phyloP scores from a whole-genome alignment of 805 yeast genomes.

The Schwanniomyces sp. region DNA sequence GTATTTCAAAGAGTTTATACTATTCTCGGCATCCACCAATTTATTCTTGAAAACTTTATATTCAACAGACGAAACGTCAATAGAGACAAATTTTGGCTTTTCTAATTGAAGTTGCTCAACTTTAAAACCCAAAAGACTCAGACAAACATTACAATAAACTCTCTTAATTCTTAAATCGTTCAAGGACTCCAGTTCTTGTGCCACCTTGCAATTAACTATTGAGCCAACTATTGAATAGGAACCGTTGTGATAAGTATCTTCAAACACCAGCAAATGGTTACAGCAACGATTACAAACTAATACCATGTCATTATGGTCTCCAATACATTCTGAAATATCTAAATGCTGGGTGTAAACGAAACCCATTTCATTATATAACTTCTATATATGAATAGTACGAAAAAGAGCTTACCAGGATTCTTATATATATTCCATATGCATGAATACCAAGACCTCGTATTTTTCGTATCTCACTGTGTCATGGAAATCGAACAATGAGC shows the following conservation, averaged over 20 bases:
- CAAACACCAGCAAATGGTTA: constrained; percentile 6
- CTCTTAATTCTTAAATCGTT: constrained; percentile 5
- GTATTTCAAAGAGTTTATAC: constrained; percentile 1
- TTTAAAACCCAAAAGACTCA: constrained; percentile 12
- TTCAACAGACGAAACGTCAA: constrained; percentile 5
- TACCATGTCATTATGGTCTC: neutral
- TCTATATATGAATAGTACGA: neutral
- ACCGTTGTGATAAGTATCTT: neutral
- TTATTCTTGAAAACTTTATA: constrained; percentile 9
- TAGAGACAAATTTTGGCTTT: constrained; percentile 3
- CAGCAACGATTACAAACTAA: constrained; percentile 9
- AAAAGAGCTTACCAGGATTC: neutral
- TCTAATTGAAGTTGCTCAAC: constrained; percentile 5
- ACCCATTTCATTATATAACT: neutral
- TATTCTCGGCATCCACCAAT: constrained; percentile 9
- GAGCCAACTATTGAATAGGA: neutral
- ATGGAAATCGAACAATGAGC: neutral
- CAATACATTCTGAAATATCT: neutral
- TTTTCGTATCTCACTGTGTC: neutral
- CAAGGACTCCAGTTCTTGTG: constrained; percentile 2
- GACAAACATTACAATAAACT: constrained; percentile 10
- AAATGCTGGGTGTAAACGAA: neutral
- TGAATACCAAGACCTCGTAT: neutral
- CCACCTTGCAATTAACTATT: constrained; percentile 4
- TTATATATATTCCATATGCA: neutral